Base-by-base conservation (phyloP, 768 basidiomycete species). In the Polyporus arcularius region DNA sequence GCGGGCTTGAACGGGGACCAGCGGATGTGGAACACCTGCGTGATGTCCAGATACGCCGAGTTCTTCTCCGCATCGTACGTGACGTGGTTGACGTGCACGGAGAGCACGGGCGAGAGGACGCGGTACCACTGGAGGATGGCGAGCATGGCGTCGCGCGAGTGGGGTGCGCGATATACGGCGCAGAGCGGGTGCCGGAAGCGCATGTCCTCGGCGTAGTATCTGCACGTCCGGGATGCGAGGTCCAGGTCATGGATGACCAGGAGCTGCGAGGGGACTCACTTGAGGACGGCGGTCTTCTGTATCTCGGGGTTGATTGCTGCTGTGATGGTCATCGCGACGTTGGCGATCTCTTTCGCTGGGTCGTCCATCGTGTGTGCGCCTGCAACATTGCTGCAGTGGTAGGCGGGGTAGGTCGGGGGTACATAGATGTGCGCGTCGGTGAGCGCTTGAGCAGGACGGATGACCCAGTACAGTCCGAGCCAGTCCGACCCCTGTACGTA, bases 91-190 rank as follows among this genome's bases (percentile, higher is more conserved):
- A 85, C 74, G 60, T 82, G 73, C 53, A 71, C 77, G 7, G 75
- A 68, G 7, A 85, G 72, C 1, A 74, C 61, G 39, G 86, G 87
- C 12, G 85, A 87, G 68, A 86, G 70, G 38, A 88, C 75, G 52
- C 87, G 83, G 69, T 86, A 86, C 85, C 85, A 88, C 65, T 86
- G 84, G 68, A 83, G 87, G 32, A 88, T 77, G 10, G 77, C 84
- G 3, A 88, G 74, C 30, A 89, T 74, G 18, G 74, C 72, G 16
- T 84, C 80, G 53, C 86, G 78, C 15, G 86, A 86, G 55, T 78
- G 76, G n/a, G 80, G 77, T 0, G 68, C 78, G 4, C 80, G 71
- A 2, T 68, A 55, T 14, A 88, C 80, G 45, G 73, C 69, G 74
- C 80, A 87, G 30, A 88, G 58, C 0, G 87, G 85, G 69, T 89